A percentile compares a stretch with the other conserved stretches of the same genome.
phyloP scores from a whole-genome alignment of 1,284 basidiomycete genomes.

The Marasmius oreades region DNA sequence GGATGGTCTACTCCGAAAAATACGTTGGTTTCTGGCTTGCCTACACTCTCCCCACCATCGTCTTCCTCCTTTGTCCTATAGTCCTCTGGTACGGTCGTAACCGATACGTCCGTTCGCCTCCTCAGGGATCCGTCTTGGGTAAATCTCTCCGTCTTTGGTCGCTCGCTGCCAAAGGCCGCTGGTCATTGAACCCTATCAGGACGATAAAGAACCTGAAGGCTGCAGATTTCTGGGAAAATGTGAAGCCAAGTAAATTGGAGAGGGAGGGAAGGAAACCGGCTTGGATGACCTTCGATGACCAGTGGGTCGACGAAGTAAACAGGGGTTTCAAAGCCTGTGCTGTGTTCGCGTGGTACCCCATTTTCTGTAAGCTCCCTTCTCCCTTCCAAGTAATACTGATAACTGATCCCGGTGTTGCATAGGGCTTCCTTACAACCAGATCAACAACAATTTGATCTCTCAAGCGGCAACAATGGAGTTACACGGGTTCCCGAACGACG shows the following conservation, averaged over 20 bases:
- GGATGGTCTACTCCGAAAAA: constrained; percentile 74
- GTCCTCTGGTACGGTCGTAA: constrained; percentile 68
- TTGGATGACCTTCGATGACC: constrained; percentile 77
- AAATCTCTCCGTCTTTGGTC: constrained; percentile 47
- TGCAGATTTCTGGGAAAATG: constrained; percentile 76
- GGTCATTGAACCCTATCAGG: constrained; percentile 54
- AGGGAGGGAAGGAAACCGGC: constrained; percentile 40
- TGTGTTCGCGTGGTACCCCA: constrained; percentile 78
- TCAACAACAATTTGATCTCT: constrained; percentile 78
- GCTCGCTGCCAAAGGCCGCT: constrained; percentile 49
- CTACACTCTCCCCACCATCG: constrained; percentile 62
- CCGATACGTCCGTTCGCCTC: constrained; percentile 49
- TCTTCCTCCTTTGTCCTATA: constrained; percentile 67
- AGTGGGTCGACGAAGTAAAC: constrained; percentile 81
- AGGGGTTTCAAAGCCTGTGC: constrained; percentile 82
- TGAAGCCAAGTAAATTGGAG: constrained; percentile 56
- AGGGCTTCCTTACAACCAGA: constrained; percentile 76
- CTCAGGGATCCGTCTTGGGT: constrained; percentile 71
- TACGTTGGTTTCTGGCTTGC: constrained; percentile 73
- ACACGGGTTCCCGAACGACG: constrained; percentile 77
- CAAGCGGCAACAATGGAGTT: constrained; percentile 72
- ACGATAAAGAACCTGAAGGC: constrained; percentile 48
- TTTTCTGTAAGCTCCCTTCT: constrained; percentile 51
- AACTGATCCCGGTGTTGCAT: not conserved
- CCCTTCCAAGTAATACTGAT: constrained; percentile 10